Percentiles rank a stretch among this genome's conserved stretches.
These are phyloP conservation scores for Microcos paniculata DNA, from an alignment of 345 rosid species.

Conservation along the genomic window DNA sequence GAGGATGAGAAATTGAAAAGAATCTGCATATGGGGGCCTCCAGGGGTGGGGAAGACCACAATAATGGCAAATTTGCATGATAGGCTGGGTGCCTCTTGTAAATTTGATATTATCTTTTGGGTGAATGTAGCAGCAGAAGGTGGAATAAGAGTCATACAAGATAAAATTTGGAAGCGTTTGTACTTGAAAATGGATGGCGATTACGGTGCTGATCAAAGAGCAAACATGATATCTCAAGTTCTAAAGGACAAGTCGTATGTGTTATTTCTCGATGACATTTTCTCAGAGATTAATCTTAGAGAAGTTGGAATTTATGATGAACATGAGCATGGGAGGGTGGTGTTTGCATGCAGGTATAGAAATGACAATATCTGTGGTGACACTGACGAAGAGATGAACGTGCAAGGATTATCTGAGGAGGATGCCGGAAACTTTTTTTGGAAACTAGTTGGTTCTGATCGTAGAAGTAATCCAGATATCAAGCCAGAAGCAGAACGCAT, in stretches of 20 bases:
- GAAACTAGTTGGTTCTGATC: conserved; percentile 10
- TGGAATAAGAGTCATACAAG: conserved; percentile 7
- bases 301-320: conserved; percentile 4
- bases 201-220: neutral
- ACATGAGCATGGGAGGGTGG: conserved; percentile 8
- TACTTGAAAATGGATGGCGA: neutral
- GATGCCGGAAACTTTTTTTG: conserved; percentile 10
- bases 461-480: conserved; percentile 8
- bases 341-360: conserved; percentile 3
- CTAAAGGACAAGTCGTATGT: conserved; percentile 10
- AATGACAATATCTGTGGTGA: neutral
- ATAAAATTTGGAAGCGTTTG: conserved; percentile 9
- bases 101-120: conserved; percentile 11
- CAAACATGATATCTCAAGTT: conserved; percentile 6
- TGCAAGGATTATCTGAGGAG: conserved; percentile 5
- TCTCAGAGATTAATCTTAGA: conserved; percentile 13
- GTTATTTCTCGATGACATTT: neutral
- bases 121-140: neutral
- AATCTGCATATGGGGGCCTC: conserved; percentile 16
- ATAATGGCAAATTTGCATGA: conserved; percentile 9
- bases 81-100: conserved; percentile 3
- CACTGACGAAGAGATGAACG: conserved; percentile 11
- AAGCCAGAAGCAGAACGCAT: conserved; percentile 3
- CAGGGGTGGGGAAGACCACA: conserved; percentile 10
- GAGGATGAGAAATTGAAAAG: conserved; percentile 13